Conservation (phyloP, 108 stramenopile species). For the Phaeodactylum tricornutum region DNA sequence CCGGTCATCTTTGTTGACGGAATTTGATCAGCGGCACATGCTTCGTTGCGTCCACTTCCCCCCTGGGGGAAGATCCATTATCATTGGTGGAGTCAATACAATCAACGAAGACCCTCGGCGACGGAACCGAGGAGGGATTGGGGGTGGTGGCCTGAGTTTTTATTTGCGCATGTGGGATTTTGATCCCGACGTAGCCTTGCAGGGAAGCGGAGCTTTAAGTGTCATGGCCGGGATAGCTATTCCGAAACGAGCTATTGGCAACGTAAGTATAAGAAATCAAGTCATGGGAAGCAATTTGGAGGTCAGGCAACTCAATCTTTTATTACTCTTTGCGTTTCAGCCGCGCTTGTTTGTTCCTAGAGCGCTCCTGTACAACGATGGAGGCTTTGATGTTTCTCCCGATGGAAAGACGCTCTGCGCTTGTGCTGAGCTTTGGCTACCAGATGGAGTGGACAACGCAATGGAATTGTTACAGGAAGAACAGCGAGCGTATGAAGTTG, state of each 20-base stretch:
- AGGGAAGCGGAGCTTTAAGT: too few relatives aligned
- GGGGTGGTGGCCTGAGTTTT: constrained; percentile 49
- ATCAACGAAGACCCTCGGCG: constrained; percentile 21
- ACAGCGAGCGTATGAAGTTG: constrained; percentile 14
- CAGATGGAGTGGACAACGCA: constrained; percentile 61
- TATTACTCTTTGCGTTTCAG: too few relatives aligned
- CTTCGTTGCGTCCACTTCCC: constrained; percentile 92
- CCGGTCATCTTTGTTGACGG: constrained; percentile 15
- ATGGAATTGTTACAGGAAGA: constrained; percentile 56
- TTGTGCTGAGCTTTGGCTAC: constrained; percentile 83
- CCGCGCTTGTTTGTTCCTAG: constrained; percentile 67
- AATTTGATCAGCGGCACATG: constrained; percentile 41
- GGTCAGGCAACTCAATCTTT: too few relatives aligned
- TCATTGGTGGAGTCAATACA: constrained; percentile 86
- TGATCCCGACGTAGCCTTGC: constrained; percentile 35
- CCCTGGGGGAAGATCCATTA: constrained; percentile 63
- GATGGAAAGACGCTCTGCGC: constrained; percentile 85
- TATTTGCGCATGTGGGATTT: constrained; percentile 77
- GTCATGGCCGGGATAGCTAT: too few relatives aligned
- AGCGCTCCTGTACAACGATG: constrained; percentile 92
- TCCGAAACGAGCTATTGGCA: too few relatives aligned
- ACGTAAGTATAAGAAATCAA: too few relatives aligned
- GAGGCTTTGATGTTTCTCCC: constrained; percentile 88
- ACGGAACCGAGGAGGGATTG: constrained; percentile 8
- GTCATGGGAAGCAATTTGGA: too few relatives aligned